A percentile compares a stretch with the other conserved stretches of the same genome.
Conservation (phyloP, 1,284 basidiomycete genomes). For the Ceratobasidium sp. region DNA sequence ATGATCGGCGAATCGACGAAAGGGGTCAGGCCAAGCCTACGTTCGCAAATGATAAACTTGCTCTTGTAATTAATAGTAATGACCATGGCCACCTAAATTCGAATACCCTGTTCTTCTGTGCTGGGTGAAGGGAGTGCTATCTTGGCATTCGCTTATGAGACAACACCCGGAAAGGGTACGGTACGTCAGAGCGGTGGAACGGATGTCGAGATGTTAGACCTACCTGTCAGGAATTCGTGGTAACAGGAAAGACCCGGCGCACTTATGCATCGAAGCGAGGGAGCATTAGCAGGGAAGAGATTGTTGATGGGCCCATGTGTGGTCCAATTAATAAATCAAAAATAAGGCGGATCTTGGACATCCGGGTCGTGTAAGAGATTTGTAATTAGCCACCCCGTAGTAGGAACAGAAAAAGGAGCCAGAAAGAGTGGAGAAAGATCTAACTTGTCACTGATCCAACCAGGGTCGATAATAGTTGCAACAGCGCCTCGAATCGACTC, state of each 20-base stretch:
- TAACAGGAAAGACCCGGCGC: slow-evolving; percentile 15
- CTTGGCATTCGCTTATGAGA: no score
- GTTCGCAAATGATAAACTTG: no score
- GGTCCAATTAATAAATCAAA: slow-evolving; percentile 25
- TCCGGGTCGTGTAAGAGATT: slow-evolving; percentile 4
- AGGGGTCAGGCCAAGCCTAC: no score
- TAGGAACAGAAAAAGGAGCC: slow-evolving; percentile 10
- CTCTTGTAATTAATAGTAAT: no score
- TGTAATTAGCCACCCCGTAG: neutral
- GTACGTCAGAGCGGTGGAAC: no score
- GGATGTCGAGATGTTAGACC: no score
- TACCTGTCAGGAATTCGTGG: slow-evolving; percentile 32
- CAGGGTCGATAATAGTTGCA: neutral
- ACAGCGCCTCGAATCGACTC: neutral
- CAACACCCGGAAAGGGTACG: no score
- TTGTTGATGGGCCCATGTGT: slow-evolving; percentile 37
- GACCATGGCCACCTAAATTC: no score
- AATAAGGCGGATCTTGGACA: slow-evolving; percentile 7
- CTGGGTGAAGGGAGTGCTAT: no score
- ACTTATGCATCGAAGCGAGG: slow-evolving; percentile 19
- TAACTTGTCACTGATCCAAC: slow-evolving; percentile 16
- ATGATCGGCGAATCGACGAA: no score
- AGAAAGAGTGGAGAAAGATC: slow-evolving; percentile 37
- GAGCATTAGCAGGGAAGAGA: slow-evolving; percentile 26
- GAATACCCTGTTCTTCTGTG: no score